These are phyloP conservation scores for Casuarina cunninghamiana DNA, from an alignment of 306 rosid genomes.

Conservation along the genomic window DNA sequence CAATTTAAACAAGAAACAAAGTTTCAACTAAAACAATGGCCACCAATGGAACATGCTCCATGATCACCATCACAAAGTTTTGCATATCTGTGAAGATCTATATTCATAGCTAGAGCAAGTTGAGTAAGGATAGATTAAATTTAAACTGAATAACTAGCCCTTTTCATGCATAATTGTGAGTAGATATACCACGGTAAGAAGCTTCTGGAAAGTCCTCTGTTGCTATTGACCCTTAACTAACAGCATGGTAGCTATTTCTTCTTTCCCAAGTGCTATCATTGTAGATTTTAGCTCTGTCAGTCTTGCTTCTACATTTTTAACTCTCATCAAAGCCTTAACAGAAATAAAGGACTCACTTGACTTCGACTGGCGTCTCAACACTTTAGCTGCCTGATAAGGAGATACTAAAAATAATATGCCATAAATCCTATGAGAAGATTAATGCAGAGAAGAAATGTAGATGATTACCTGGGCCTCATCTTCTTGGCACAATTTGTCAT, in stretches of 20 bases:
- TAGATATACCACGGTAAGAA: conserved; percentile 68
- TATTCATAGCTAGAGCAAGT: not conserved
- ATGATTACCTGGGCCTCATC: conserved; percentile 77
- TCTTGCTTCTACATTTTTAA: conserved; percentile 82
- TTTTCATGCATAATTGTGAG: conserved; percentile 9
- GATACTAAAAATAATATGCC: conserved; percentile 34
- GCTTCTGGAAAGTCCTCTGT: conserved; percentile 67
- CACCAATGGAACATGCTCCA: not conserved
- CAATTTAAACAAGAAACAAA: not conserved
- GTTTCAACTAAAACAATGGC: not conserved
- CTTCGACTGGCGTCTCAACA: conserved; percentile 84
- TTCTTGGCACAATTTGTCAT: conserved; percentile 83
- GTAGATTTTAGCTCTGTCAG: conserved; percentile 79
- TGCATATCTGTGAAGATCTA: not conserved
- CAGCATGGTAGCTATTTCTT: conserved; percentile 83
- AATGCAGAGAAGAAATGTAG: conserved; percentile 28
- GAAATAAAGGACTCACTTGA: conserved; percentile 67
- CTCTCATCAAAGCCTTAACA: conserved; percentile 68
- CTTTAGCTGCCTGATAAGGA: conserved; percentile 80
- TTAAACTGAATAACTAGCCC: not conserved
- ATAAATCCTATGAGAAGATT: conserved; percentile 30
- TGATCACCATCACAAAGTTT: not conserved
- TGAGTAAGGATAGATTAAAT: not conserved
- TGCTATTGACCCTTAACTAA: conserved; percentile 91
- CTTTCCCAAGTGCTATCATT: conserved; percentile 78